These are phyloP conservation scores for Kodamaea derodonti DNA, from an alignment of 1,139 yeast genomes.

Conservation along the genomic window DNA sequence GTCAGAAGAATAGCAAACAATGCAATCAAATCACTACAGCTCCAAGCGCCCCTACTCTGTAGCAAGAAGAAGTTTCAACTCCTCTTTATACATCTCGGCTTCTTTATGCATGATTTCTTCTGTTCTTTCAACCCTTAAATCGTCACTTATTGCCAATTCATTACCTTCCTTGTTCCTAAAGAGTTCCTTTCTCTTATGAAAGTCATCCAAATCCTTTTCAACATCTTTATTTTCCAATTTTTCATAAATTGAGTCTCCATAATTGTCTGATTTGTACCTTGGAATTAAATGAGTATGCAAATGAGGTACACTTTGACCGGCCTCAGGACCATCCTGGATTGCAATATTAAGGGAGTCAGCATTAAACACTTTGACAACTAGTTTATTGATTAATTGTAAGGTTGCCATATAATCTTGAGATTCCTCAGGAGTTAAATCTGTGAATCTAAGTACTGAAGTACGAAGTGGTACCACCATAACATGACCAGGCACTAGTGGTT, in stretches of 20 bases:
- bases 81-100: slow-evolving; percentile 43
- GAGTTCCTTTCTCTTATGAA: slow-evolving; percentile 22
- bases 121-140: slow-evolving; percentile 49
- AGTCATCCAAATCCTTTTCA: slow-evolving; percentile 26
- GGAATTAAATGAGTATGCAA: slow-evolving; percentile 92
- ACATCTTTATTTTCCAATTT: slow-evolving; percentile 50
- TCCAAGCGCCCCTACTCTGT: too few relatives aligned
- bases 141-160: slow-evolving; percentile 42
- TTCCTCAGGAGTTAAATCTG: slow-evolving; percentile 69
- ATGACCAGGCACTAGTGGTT: slow-evolving; percentile 91
- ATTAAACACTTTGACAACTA: slow-evolving; percentile 59
- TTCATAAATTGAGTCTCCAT: slow-evolving; percentile 69
- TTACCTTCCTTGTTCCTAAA: slow-evolving; percentile 17
- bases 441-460: slow-evolving; percentile 51
- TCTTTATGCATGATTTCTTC: slow-evolving; percentile 63
- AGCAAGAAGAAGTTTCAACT: too few relatives aligned
- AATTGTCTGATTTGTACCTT: slow-evolving; percentile 58
- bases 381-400: slow-evolving; percentile 65
- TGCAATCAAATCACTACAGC: too few relatives aligned
- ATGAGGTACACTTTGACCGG: slow-evolving; percentile 94
- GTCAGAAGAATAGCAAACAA: too few relatives aligned
- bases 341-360: slow-evolving; percentile 86
- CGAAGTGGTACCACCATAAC: slow-evolving; percentile 80
- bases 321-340: slow-evolving; percentile 92
- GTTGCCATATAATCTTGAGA: slow-evolving; percentile 73